Base-by-base conservation (phyloP, 73 alveolate species). In the Durusdinium trenchii region DNA sequence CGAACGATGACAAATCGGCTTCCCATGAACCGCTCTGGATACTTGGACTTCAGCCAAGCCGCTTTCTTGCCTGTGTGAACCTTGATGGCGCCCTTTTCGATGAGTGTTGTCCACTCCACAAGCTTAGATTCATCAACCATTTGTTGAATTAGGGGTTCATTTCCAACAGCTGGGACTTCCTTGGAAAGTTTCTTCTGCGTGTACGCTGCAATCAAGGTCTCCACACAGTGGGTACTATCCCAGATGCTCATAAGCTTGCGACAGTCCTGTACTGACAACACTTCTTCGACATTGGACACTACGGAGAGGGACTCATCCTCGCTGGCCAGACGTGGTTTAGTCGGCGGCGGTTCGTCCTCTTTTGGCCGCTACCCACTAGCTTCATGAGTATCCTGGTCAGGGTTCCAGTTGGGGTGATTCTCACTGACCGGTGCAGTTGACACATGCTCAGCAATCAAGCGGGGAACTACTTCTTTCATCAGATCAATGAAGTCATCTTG, bases 1-100 rank as follows among this genome's bases (percentile, higher is more conserved):
- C 69, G 64, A 28, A 62, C 52, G 79, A 84, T 45, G 54, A 84
- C 94, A 54, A 84, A 84, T 36, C 94, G 64, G 20, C 78, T 36
- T 2, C 94, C 94, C 14, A 84, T 84, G 78, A 84, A 84, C 45
- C 94, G 36, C 32, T 84, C 57, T 9, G 76, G 78, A 28, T 50
- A 60, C 3, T 26, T 35, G 9, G 38, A 5, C 43, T 43, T 16
- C 54, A 84, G 50, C 43, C 52, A 45, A 0, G 16, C 38, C 3
- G 94, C 94, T 35, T 52, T 50, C 20, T 40, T 42, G 6, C 94
- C 94, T 7, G n/a, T 26, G 54, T 62, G 69, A 42, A 84, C 54
- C 12, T 62, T 40, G 78, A 84, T 40, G 3, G 94, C 94, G 12
- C 78, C 45, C 42, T 84, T 84, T 1, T 62, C 94, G 3, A 50